A percentile compares a stretch with the other conserved stretches of the same genome.
Conservation (phyloP, 257 asterid species). For the Primulina tabacum region DNA sequence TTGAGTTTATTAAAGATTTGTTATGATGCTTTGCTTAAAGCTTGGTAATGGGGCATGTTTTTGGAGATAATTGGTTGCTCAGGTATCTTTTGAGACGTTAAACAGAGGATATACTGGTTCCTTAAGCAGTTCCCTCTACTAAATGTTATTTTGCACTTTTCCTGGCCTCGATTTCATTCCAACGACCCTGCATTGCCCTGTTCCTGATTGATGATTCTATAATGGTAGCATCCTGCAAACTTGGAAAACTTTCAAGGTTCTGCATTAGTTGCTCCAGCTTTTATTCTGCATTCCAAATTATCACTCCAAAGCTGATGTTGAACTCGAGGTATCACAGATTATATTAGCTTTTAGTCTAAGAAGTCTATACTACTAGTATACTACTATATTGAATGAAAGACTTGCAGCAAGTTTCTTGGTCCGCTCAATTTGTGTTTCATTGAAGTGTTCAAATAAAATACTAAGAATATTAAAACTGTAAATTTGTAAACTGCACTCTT, state of each 20-base stretch:
- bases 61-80: constrained; percentile 11
- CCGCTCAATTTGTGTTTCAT: not conserved
- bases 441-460: not conserved
- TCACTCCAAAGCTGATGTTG: constrained; percentile 15
- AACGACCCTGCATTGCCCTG: constrained; percentile 15
- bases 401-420: not conserved
- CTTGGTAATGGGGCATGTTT: constrained; percentile 11
- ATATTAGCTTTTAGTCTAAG: constrained; percentile 12
- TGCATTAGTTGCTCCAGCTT: not conserved
- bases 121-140: constrained; percentile 14
- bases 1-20: constrained; percentile 70
- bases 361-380: not conserved
- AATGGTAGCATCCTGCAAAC: constrained; percentile 4
- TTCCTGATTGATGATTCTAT: constrained; percentile 23
- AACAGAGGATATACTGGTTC: not conserved
- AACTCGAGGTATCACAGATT: constrained; percentile 2
- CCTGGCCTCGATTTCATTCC: constrained; percentile 19
- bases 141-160: constrained; percentile 16
- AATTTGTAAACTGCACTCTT: not conserved
- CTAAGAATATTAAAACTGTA: too few relatives aligned
- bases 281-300: not conserved
- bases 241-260: constrained; percentile 21
- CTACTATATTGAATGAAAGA: not conserved
- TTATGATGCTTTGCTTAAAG: constrained; percentile 41
- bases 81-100: constrained; percentile 4